These are phyloP conservation scores for Ceratorhiza oryzae-sativae DNA, from an alignment of 1,284 basidiomycete species.

Conservation along the genomic window DNA sequence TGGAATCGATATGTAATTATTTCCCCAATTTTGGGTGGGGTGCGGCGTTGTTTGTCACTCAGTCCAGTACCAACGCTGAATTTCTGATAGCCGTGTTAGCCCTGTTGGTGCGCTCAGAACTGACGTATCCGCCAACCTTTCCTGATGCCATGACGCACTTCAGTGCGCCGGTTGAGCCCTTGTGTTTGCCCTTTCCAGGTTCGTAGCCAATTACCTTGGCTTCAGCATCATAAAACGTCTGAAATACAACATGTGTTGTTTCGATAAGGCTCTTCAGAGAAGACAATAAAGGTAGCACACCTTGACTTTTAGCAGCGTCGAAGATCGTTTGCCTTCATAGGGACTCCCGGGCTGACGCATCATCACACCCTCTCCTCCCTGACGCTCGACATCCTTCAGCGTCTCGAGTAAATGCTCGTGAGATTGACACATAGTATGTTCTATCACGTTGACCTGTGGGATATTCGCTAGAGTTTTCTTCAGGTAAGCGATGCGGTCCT, in stretches of 20 bases:
- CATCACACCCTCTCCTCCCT: slow-evolving; percentile 74
- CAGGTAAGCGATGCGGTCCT: slow-evolving; percentile 61
- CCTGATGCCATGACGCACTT: slow-evolving; percentile 69
- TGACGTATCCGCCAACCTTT: slow-evolving; percentile 59
- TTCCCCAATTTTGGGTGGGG: too few relatives aligned
- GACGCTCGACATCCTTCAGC: slow-evolving; percentile 61
- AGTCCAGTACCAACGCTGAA: too few relatives aligned
- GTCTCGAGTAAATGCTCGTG: slow-evolving; percentile 62
- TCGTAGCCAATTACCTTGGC: slow-evolving; percentile 66
- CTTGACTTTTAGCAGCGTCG: slow-evolving; percentile 68
- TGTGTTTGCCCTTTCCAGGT: slow-evolving; percentile 63
- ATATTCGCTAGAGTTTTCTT: slow-evolving; percentile 58
- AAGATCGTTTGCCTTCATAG: slow-evolving; percentile 64
- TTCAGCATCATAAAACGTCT: slow-evolving; percentile 72
- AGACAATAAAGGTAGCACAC: slow-evolving; percentile 45
- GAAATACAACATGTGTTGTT: not conserved
- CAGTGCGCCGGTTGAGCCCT: slow-evolving; percentile 62
- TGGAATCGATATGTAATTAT: too few relatives aligned
- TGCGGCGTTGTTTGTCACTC: too few relatives aligned
- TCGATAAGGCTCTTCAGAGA: not conserved
- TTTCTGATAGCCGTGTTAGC: too few relatives aligned
- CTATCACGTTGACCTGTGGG: slow-evolving; percentile 59
- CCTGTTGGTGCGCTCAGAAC: too few relatives aligned
- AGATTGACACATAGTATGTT: slow-evolving; percentile 59
- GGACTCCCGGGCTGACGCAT: slow-evolving; percentile 60